Conservation (phyloP, 2,329 filamentous ascomycete genomes). For the Neobulgaria alba region DNA sequence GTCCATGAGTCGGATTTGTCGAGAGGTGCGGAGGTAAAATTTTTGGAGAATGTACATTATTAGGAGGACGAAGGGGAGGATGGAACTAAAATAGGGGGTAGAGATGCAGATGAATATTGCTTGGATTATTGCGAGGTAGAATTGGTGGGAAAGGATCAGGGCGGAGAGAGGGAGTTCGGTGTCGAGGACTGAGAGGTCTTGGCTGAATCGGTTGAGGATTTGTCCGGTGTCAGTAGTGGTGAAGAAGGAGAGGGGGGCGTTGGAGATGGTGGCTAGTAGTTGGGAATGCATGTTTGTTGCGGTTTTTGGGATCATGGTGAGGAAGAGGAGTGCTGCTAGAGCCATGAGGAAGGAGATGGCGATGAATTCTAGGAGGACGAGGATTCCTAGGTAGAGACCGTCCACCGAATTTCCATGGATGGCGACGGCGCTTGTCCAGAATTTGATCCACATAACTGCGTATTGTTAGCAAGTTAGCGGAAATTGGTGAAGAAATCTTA, state of each 20-base stretch:
- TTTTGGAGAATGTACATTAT: constrained; percentile 28
- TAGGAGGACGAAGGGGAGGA: constrained; percentile 33
- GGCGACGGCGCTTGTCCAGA: constrained; percentile 30
- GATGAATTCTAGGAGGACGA: constrained; percentile 23
- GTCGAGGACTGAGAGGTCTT: not conserved
- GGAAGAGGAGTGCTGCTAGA: not conserved
- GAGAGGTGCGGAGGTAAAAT: constrained; percentile 38
- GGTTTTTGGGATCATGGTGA: not conserved
- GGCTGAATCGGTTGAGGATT: constrained; percentile 30
- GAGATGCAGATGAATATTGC: constrained; percentile 19
- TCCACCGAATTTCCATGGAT: constrained; percentile 17
- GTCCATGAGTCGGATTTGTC: constrained; percentile 39
- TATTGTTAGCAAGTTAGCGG: too few relatives aligned
- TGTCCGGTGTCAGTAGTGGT: constrained; percentile 34
- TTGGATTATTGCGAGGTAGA: constrained; percentile 18
- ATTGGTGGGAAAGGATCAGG: constrained; percentile 31
- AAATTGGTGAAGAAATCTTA: constrained; percentile 11
- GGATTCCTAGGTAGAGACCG: constrained; percentile 17
- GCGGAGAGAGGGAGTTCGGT: constrained; percentile 1
- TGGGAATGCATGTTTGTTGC: constrained; percentile 1
- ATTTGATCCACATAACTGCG: constrained; percentile 34
- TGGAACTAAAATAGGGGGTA: constrained; percentile 33
- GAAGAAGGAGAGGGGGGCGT: constrained; percentile 36
- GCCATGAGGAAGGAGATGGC: not conserved
- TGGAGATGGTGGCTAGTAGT: not conserved